Evolutionary conservation across 73 alveolate species (phyloP).

Genomic region (Urostyla sp.): DNA sequence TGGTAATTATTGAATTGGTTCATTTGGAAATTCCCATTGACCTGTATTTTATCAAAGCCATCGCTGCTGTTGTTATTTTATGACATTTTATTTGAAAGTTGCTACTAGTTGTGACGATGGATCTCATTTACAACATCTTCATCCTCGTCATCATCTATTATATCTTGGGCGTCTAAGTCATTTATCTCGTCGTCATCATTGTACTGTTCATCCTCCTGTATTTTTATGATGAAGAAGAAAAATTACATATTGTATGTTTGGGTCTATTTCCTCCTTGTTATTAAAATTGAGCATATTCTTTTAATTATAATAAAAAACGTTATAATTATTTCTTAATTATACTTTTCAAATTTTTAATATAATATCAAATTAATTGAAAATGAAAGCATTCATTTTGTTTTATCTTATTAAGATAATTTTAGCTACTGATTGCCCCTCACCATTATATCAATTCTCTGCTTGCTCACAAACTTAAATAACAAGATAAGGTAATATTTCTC

Average conservation of each 20-base stretch:
- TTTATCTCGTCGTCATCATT: constrained; percentile 18
- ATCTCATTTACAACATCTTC: background rate
- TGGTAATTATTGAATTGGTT: background rate
- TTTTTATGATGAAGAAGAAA: background rate
- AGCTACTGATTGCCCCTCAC: background rate
- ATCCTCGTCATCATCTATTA: constrained; percentile 35
- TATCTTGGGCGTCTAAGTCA: background rate
- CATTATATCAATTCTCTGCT: background rate
- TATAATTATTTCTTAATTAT: background rate
- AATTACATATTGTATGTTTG: background rate
- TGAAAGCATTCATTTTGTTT: too few species aligned
- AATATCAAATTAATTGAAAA: too few species aligned
- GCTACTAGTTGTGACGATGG: background rate
- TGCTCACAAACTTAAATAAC: constrained; percentile 5
- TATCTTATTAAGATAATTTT: background rate
- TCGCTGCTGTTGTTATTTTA: background rate
- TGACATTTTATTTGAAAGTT: background rate
- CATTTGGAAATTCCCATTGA: background rate
- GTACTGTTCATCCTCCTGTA: constrained; percentile 29
- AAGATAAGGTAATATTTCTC: constrained; percentile 3
- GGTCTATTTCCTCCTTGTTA: background rate
- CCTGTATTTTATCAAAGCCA: constrained; percentile 36
- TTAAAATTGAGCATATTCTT: background rate
- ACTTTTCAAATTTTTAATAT: too few species aligned
- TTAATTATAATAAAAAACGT: too few species aligned